Conservation (phyloP, 192 early-diverging fungal species). For the Umbelopsis sp. region DNA sequence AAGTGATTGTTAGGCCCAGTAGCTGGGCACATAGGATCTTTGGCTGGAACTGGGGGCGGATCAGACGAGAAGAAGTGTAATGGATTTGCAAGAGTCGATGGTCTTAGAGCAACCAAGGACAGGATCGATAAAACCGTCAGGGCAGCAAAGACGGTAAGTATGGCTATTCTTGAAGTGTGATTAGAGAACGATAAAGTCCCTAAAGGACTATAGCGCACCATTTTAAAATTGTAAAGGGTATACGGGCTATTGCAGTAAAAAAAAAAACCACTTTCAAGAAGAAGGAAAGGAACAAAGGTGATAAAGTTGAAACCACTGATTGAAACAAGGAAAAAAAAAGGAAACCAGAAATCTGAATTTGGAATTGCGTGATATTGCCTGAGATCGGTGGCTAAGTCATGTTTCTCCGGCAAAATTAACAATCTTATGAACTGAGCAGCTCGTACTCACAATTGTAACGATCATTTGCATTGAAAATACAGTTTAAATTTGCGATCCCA, state of each 20-base stretch:
- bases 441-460: no score
- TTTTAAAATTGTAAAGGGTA: background rate
- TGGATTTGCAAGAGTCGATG: background rate
- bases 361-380: no score
- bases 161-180: background rate
- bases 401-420: no score
- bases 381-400: no score
- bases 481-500: no score
- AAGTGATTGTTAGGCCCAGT: background rate
- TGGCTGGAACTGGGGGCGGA: background rate
- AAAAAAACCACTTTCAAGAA: background rate
- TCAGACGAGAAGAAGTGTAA: background rate
- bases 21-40: background rate
- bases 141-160: background rate
- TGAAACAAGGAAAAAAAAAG: no score
- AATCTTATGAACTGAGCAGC: no score
- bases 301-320: no score
- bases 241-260: background rate
- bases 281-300: background rate
- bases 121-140: background rate
- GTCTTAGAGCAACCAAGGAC: background rate
- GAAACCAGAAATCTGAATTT: no score
- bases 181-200: background rate
- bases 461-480: no score
- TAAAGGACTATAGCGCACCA: conserved; percentile 11